Conservation (phyloP, 208 protist genomes). For the Lotmaria passim region DNA sequence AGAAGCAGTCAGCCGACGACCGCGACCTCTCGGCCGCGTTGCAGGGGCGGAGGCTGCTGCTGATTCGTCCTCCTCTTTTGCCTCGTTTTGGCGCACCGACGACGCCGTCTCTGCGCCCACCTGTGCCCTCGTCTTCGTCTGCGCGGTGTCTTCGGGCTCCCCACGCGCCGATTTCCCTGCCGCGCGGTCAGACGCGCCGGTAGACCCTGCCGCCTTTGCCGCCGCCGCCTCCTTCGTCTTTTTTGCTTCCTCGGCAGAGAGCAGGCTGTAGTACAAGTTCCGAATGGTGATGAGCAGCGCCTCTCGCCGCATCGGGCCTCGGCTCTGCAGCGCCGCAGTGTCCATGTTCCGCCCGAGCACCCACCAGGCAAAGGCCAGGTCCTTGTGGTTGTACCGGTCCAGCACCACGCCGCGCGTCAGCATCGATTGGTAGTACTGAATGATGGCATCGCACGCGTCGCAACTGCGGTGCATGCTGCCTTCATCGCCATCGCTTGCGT, state of each 20-base stretch:
- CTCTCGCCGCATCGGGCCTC: slow-evolving; percentile 60
- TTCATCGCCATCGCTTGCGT: neutral
- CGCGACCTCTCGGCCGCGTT: neutral
- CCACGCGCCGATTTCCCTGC: neutral
- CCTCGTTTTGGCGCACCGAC: neutral
- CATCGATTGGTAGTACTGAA: slow-evolving; percentile 80
- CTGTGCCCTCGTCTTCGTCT: neutral
- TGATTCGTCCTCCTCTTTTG: neutral
- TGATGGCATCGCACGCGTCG: slow-evolving; percentile 58
- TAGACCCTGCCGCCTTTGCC: neutral
- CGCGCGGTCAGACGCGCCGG: neutral
- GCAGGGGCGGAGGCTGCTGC: neutral
- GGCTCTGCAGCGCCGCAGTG: slow-evolving; percentile 49
- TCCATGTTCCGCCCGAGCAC: slow-evolving; percentile 84
- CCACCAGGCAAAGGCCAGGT: slow-evolving; percentile 85
- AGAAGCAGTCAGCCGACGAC: neutral
- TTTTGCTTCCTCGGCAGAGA: slow-evolving; percentile 39
- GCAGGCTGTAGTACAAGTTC: slow-evolving; percentile 76
- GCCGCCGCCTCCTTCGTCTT: slow-evolving; percentile 1
- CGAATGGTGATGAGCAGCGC: slow-evolving; percentile 70
- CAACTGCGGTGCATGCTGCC: slow-evolving; percentile 23
- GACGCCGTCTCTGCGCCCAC: slow-evolving; percentile 7
- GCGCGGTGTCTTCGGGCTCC: neutral
- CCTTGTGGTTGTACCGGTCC: slow-evolving; percentile 84
- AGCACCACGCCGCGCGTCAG: slow-evolving; percentile 78